phyloP scores from a whole-genome alignment of 164 flowering plant species.

The Vitis rupestris region DNA sequence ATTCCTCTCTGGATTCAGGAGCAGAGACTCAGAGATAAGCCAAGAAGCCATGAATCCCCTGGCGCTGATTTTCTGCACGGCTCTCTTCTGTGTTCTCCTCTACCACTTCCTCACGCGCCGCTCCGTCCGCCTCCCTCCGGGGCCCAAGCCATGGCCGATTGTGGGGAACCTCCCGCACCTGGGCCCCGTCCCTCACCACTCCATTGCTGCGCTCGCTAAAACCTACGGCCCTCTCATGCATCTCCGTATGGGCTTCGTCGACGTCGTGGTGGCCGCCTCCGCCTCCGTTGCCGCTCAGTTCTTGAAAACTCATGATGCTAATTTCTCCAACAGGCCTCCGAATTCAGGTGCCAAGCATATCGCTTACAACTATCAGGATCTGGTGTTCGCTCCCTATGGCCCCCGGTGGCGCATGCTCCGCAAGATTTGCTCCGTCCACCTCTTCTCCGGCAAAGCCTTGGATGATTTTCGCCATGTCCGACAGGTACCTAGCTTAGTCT shows the following conservation, averaged over 20 bases:
- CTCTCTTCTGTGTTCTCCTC: constrained; percentile 13
- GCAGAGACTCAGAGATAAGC: background rate
- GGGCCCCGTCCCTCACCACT: constrained; percentile 72
- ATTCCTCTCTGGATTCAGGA: no score
- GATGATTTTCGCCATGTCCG: constrained; percentile 69
- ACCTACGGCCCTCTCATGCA: constrained; percentile 76
- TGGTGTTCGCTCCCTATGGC: constrained; percentile 88
- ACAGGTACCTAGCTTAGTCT: constrained; percentile 38
- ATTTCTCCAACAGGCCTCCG: constrained; percentile 77
- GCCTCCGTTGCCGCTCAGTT: constrained; percentile 66
- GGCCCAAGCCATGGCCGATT: constrained; percentile 87
- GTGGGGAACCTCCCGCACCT: constrained; percentile 89
- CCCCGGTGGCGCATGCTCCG: constrained; percentile 82
- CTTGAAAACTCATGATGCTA: constrained; percentile 68
- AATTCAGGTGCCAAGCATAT: constrained; percentile 75
- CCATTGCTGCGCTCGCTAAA: constrained; percentile 55
- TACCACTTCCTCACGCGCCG: constrained; percentile 21
- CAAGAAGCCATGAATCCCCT: constrained; percentile 17
- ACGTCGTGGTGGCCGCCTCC: constrained; percentile 80
- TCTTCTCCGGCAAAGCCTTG: constrained; percentile 77
- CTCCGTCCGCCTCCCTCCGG: constrained; percentile 58
- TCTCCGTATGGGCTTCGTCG: constrained; percentile 66
- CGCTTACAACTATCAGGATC: constrained; percentile 77
- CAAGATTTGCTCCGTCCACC: constrained; percentile 70
- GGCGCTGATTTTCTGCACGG: constrained; percentile 6